phyloP scores from a whole-genome alignment of 208 protist genomes.

The Leishmania lainsoni region DNA sequence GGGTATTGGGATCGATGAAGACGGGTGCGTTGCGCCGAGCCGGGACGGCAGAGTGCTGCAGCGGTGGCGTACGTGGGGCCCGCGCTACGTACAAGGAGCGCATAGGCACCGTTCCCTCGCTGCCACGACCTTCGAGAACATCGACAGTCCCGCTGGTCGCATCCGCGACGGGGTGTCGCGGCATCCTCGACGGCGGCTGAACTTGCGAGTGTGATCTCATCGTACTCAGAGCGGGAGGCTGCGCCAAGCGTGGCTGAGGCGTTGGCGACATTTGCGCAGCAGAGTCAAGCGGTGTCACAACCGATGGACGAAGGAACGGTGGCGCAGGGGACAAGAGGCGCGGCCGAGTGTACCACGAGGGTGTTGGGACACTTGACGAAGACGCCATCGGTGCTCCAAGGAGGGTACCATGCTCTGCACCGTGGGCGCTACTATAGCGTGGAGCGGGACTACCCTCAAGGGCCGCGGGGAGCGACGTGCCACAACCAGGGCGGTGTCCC shows the following conservation, averaged over 20 bases:
- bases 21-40: slow-evolving; percentile 31
- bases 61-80: neutral
- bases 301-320: neutral
- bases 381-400: neutral
- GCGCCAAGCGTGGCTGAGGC: neutral
- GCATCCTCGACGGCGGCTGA: neutral
- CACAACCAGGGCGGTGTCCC: neutral
- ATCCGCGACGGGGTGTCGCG: neutral
- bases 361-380: neutral
- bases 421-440: neutral
- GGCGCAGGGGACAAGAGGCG: slow-evolving; percentile 17
- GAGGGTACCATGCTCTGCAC: neutral
- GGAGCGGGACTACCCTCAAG: neutral
- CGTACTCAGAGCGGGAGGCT: neutral
- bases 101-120: neutral
- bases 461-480: slow-evolving; percentile 23
- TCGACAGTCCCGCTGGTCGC: neutral
- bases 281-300: neutral
- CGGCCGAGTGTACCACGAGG: slow-evolving; percentile 24
- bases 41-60: neutral
- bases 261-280: neutral
- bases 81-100: neutral
- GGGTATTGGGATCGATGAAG: slow-evolving; percentile 27
- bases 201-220: neutral
- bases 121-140: neutral